Evolutionary conservation across 768 basidiomycete genomes (phyloP).

Genomic region (Leccinum barrowsii): DNA sequence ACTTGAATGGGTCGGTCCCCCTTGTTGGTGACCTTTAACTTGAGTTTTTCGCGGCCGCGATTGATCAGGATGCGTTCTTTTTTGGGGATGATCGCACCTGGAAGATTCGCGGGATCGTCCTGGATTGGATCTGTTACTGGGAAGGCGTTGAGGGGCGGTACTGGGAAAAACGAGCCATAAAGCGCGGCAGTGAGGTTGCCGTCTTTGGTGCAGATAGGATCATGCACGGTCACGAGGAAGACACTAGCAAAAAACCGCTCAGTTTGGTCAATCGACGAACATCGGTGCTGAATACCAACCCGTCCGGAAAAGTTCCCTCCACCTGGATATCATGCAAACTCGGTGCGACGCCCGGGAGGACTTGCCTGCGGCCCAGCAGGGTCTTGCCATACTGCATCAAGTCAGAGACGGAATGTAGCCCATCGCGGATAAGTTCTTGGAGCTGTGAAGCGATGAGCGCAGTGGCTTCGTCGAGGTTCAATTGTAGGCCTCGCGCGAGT

Average conservation of each 20-base stretch:
- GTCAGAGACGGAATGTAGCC: slow-evolving; percentile 75
- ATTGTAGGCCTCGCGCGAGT: slow-evolving; percentile 84
- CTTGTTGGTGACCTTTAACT: slow-evolving; percentile 78
- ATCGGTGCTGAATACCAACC: slow-evolving; percentile 43
- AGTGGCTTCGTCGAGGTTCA: slow-evolving; percentile 85
- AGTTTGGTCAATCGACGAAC: not conserved
- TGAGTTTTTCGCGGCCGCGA: slow-evolving; percentile 62
- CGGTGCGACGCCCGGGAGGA: slow-evolving; percentile 73
- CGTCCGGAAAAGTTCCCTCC: slow-evolving; percentile 87
- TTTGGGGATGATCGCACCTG: slow-evolving; percentile 73
- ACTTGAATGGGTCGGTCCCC: slow-evolving; percentile 95
- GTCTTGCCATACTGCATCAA: slow-evolving; percentile 94
- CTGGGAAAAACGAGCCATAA: slow-evolving; percentile 91
- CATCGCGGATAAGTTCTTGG: slow-evolving; percentile 94
- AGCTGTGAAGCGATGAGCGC: slow-evolving; percentile 90
- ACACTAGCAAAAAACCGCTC: slow-evolving; percentile 34
- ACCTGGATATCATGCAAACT: slow-evolving; percentile 88
- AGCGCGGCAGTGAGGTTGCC: slow-evolving; percentile 81
- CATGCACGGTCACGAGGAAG: slow-evolving; percentile 96
- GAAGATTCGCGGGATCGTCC: slow-evolving; percentile 52
- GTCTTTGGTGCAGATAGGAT: slow-evolving; percentile 83
- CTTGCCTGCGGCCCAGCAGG: slow-evolving; percentile 84
- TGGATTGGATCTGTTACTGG: slow-evolving; percentile 47
- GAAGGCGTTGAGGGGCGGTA: slow-evolving; percentile 66
- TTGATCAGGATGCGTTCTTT: slow-evolving; percentile 74